These are phyloP conservation scores for Roridomyces roridus DNA, from an alignment of 768 basidiomycete genomes.

Conservation along the genomic window DNA sequence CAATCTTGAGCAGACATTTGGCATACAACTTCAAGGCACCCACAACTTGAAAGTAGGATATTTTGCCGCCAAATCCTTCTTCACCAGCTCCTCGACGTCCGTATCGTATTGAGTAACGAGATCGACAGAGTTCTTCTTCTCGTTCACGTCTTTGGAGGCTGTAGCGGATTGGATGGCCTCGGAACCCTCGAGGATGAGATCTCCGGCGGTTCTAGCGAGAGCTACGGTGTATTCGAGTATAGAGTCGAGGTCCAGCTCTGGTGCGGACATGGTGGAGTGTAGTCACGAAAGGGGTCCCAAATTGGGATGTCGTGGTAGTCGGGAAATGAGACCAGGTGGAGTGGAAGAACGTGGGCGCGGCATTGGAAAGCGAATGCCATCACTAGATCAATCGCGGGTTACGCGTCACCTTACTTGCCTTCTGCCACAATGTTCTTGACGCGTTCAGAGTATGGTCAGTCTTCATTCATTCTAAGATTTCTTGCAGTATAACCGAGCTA, in stretches of 20 bases:
- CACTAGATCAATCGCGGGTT: conserved; percentile 48
- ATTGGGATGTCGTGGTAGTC: too few species aligned
- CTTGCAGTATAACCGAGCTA: conserved; percentile 1
- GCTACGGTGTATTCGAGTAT: conserved; percentile 72
- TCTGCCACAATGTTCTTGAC: conserved; percentile 80
- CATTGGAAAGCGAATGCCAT: conserved; percentile 34
- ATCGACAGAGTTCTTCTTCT: conserved; percentile 95
- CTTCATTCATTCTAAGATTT: background rate
- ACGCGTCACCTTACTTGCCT: conserved; percentile 47
- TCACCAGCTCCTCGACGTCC: conserved; percentile 86
- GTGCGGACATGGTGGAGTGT: conserved; percentile 40
- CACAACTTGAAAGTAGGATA: conserved; percentile 88
- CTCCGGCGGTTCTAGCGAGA: conserved; percentile 80
- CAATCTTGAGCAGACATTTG: background rate
- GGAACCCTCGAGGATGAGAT: conserved; percentile 78
- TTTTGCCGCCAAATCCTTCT: conserved; percentile 61
- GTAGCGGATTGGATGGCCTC: conserved; percentile 67
- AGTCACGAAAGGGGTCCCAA: too few species aligned
- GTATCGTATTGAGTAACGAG: conserved; percentile 96
- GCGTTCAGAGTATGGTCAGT: conserved; percentile 90
- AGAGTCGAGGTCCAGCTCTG: conserved; percentile 56
- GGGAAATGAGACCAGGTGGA: too few species aligned
- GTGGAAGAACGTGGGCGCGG: background rate
- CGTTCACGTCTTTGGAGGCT: conserved; percentile 57
- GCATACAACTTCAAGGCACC: conserved; percentile 36